Evolutionary conservation across 2,329 filamentous ascomycete genomes (phyloP), one percentile per base, ranked within the genome.

Genomic region (Colletotrichum sp.): DNA sequence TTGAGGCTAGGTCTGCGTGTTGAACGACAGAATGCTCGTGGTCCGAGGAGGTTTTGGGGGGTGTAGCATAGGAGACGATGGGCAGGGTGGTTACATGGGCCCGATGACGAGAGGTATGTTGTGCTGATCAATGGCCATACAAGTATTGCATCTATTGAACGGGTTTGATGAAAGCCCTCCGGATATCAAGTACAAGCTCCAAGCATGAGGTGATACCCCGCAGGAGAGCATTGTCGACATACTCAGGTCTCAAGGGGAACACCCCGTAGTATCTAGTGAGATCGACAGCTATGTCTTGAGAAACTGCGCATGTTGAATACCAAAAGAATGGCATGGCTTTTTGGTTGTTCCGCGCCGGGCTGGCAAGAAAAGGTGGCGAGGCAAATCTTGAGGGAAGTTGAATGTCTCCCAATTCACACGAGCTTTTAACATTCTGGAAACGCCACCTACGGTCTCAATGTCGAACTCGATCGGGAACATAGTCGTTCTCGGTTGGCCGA

Each of bases 321-420:
- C 39, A 12, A 49, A n/a, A 0, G 3, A 7, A n/a, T 49, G 39
- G 9, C 39, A n/a, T 3, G 10, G 39, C 0, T n/a, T 49, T 10
- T 0, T n/a, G 5, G 18, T 49, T 49, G 10, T 49, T 0, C 9
- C 39, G 18, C 0, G 18, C 8, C 18, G 39, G 6, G 0, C 0
- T 49, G 18, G 39, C 39, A 49, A n/a, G 39, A n/a, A 1, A 49
- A 49, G 18, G 18, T 49, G 3, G 18, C 1, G 39, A n/a, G 39
- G 39, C 39, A 44, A 44, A n/a, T 18, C 8, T n/a, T 9, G 18
- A 44, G 8, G 9, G 16, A n/a, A 44, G 18, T 18, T 18, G 39
- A 7, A 49, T 12, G 3, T 12, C 18, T 49, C 0, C 18, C 18
- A n/a, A 1, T 12, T 12, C 39, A 2, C 18, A 49, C 39, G 39